These are phyloP conservation scores for Cutaneotrichosporon mucoides DNA, from an alignment of 1,284 basidiomycete genomes.

Conservation along the genomic window DNA sequence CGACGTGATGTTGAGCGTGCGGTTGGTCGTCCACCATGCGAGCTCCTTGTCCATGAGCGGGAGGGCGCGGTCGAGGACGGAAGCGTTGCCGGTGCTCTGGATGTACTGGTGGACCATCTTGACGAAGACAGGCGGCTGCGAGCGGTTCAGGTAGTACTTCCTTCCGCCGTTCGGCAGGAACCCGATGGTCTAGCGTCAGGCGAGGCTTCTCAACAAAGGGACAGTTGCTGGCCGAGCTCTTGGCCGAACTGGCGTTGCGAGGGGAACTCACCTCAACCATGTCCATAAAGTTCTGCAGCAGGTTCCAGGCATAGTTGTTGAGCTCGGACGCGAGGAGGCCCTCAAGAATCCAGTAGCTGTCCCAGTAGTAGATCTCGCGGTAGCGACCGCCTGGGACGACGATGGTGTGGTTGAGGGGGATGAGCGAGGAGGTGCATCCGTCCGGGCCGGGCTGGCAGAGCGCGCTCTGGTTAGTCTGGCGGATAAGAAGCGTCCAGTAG, in stretches of 20 bases:
- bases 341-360: conserved; percentile 71
- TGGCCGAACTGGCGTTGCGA: too few species aligned
- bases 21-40: conserved; percentile 73
- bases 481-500: conserved; percentile 75
- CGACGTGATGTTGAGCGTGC: conserved; percentile 67
- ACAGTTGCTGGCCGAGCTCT: too few species aligned
- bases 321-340: conserved; percentile 76
- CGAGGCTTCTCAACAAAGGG: too few species aligned
- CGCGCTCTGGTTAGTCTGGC: conserved; percentile 62
- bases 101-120: conserved; percentile 70
- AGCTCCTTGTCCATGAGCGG: conserved; percentile 67
- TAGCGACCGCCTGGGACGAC: conserved; percentile 80
- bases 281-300: conserved; percentile 90
- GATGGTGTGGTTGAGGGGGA: conserved; percentile 84
- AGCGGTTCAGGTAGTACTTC: conserved; percentile 66
- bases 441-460: conserved; percentile 58
- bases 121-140: conserved; percentile 82
- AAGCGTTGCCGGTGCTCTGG: conserved; percentile 58
- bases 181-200: conserved; percentile 51
- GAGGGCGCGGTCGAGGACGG: conserved; percentile 61
- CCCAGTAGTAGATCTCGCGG: conserved; percentile 52
- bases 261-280: conserved; percentile 57
- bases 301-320: conserved; percentile 65
- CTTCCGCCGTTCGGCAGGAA: conserved; percentile 89
- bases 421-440: conserved; percentile 72